These are phyloP conservation scores for Trypanosoma avium DNA, from an alignment of 208 protist species.

Conservation along the genomic window DNA sequence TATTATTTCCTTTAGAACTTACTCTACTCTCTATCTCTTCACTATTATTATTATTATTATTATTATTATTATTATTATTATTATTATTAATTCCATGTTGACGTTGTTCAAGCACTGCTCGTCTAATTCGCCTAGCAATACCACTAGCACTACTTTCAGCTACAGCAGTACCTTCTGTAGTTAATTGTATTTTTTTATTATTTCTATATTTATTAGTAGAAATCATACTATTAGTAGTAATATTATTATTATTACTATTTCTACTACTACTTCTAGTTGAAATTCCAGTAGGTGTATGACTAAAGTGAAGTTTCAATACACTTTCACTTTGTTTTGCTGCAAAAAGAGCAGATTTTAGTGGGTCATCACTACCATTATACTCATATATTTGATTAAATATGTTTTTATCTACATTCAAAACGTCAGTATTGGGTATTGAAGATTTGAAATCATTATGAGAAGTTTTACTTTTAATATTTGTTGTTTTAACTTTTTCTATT, in stretches of 20 bases:
- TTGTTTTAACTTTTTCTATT: too few relatives aligned
- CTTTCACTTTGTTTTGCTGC: background rate
- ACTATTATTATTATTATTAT: background rate
- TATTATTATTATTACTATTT: background rate
- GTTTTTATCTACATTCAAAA: constrained; percentile 2
- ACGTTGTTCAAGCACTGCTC: background rate
- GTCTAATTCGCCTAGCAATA: constrained; percentile 21
- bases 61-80: background rate
- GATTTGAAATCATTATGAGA: too few relatives aligned
- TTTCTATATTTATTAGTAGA: background rate
- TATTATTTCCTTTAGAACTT: background rate
- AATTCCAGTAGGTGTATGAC: background rate
- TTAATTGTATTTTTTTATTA: background rate
- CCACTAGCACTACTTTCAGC: constrained; percentile 21
- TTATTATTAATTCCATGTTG: background rate
- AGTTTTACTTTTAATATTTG: too few relatives aligned
- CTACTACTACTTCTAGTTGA: background rate
- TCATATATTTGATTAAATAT: constrained; percentile 8
- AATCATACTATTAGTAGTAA: background rate
- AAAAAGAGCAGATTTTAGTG: constrained; percentile 14
- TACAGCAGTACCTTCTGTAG: constrained; percentile 23
- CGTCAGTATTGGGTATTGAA: too few relatives aligned
- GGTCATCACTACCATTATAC: constrained; percentile 4
- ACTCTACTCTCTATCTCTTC: too few relatives aligned
- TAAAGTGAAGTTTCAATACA: too few relatives aligned